Conservation (phyloP, 257 asterid genomes). For the Handroanthus guayacan region DNA sequence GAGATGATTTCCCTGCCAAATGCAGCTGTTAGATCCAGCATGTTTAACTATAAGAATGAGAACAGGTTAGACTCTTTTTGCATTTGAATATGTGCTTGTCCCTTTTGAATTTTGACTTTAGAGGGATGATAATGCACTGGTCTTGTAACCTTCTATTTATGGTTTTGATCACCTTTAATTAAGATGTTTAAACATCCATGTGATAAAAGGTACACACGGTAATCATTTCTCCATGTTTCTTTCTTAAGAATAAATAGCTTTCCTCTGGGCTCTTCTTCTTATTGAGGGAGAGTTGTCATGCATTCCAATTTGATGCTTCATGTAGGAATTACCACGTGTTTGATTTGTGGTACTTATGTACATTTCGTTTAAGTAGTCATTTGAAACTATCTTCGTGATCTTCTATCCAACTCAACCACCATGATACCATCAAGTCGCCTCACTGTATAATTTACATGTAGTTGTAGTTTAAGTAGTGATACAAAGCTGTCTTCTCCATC, state of each 20-base stretch:
- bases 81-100: constrained; percentile 29
- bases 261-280: constrained; percentile 13
- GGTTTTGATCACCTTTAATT: constrained; percentile 7
- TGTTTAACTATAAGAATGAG: constrained; percentile 70
- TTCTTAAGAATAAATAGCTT: constrained; percentile 6
- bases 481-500: not conserved
- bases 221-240: not conserved
- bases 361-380: not conserved
- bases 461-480: no score
- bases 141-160: constrained; percentile 15
- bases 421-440: not conserved
- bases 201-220: constrained; percentile 18
- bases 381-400: not conserved
- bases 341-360: not conserved
- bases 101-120: constrained; percentile 12
- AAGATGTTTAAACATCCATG: not conserved
- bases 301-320: constrained; percentile 13
- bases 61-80: constrained; percentile 65
- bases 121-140: constrained; percentile 14
- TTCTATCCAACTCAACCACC: not conserved
- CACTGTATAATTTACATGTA: no score
- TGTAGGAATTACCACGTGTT: not conserved
- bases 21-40: constrained; percentile 63
- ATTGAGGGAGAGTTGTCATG: constrained; percentile 13
- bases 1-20: constrained; percentile 85